Evolutionary conservation across 768 basidiomycete species (phyloP), one percentile per base, ranked within the genome.

Genomic region (Lyophyllum decastes): DNA sequence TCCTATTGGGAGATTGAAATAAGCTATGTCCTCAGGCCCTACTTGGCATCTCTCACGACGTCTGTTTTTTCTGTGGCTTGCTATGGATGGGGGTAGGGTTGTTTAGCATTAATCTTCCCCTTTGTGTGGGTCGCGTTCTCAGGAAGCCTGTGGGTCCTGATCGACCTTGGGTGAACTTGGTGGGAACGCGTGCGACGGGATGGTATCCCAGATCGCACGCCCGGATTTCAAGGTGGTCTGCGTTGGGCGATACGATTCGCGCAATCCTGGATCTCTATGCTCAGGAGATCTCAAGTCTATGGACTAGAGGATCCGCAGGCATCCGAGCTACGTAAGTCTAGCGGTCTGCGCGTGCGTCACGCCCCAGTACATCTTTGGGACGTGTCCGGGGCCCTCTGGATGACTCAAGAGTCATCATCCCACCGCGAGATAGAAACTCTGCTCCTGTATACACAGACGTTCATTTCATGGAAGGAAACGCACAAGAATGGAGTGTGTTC

Each of bases 1-100:
- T 52, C 4, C 40, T 22, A 52, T 41, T 52, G 51, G 51, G 43
- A 52, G 51, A 41, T 26, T 12, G 16, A 40, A 52, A 52, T 51
- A 51, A 10, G 34, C 34, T 21, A 11, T 22, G 9, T 50, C 19
- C 30, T 12, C 40, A 26, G 19, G 24, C n/a, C 38, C 51, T 21
- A 6, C 14, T 40, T 24, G 6, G 12, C 44, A 45, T 22, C 10
- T 45, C 44, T 12, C 21, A 25, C 19, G 7, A 19, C 24, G 22
- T 45, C 24, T 52, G 22, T 52, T 52, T n/a, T 51, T 43, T 38
- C 38, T n/a, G 22, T 45, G 22, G 44, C 44, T 24, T 8, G 25
- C 27, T 41, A 35, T 52, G 24, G 12, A 7, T 30, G 33, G 33
- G 22, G 16, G 12, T 2, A 38, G 24, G 43, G 22, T 26, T 41